Base-by-base conservation (phyloP, 139 green algal genomes). In the Chlorella sp. region DNA sequence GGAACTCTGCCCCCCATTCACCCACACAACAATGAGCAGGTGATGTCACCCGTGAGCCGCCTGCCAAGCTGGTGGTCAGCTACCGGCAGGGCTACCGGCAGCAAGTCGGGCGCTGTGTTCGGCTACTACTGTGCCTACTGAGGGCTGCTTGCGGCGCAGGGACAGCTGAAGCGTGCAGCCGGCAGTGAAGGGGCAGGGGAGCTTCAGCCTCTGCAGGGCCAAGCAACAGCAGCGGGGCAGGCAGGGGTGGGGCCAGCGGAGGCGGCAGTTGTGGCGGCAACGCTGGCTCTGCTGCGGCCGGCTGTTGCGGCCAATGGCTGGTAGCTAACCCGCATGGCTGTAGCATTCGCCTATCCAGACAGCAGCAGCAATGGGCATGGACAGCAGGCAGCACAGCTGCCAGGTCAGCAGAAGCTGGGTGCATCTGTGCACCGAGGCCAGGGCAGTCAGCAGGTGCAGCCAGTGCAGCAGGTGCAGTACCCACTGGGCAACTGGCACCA, bases 1-100 rank as follows among this genome's bases (percentile, higher is more conserved):
- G n/a, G n/a, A n/a, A n/a, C n/a, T n/a, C n/a, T n/a, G n/a, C n/a
- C n/a, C n/a, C n/a, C n/a, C n/a, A n/a, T n/a, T n/a, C n/a, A n/a
- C n/a, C 21, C 56, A 25, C 20, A 9, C 44, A 25, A 17, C 28
- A 60, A 20, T 60, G 11, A 60, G 75, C 78, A 89, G 62, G n/a
- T n/a, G n/a, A n/a, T n/a, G 90, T 92, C 36, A 62, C 81, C 2
- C 51, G 64, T 2, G 28, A 39, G 23, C 30, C 86, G 26, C 92
- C 92, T 11, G 4, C 32, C 57, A 92, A 88, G 84, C 86, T 94
- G 34, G 41, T 67, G 11, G 26, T 94, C 20, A 78, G 70, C 26
- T 92, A 68, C 81, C 71, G 89, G 7, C 68, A 85, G n/a, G 91
- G 91, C 30, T 94, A 92, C 51, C 0, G 57, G 71, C 57, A 75